Evolutionary conservation across 1,284 basidiomycete genomes (phyloP), one percentile per base, ranked within the genome.

Genomic region (Coniferiporia weirii): DNA sequence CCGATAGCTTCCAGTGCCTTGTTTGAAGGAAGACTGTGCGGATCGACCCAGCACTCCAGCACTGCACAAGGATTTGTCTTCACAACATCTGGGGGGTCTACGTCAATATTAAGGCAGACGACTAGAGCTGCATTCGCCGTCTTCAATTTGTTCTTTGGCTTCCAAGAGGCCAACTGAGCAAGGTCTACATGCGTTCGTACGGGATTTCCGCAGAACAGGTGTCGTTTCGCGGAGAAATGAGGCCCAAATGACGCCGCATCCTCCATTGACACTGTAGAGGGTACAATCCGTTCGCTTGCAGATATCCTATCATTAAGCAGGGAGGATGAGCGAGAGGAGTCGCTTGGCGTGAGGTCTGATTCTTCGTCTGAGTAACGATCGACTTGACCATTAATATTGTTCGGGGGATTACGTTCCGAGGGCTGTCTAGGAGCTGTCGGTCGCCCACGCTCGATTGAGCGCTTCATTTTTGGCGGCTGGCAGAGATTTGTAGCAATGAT

Each of bases 11-110:
- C 92, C 17, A 94, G 78, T 46, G 93, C 95, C 71, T 96, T 96
- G 62, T 89, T 84, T 1, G 88, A 89, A 20, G 89, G 91, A 77
- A 95, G 83, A 32, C 87, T 89, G 64, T 90, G 89, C 1, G 96
- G 96, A 73, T 99, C 96, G 47, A 98, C 91, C 96, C 96, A 99
- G 66, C 94, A 95, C 73, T 99, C 96, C 54, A 98, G 79, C 54
- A 91, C 89, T 0, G 96, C 95, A 69, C 94, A 98, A 0, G 96
- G 97, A 65, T 91, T 92, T 8, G 97, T 98, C 79, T 98, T 99
- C 74, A 98, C 90, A 52, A 98, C 80, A 69, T 99, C 96, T 60
- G 96, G 96, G 15, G 96, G 96, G 69, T 99, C 96, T 46, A 98
- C 94, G 58, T 97, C 95, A 69, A 99, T 93, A 75, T 99, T 98